Base-by-base conservation (phyloP, 805 yeast genomes). In the Ogataea saltuana region DNA sequence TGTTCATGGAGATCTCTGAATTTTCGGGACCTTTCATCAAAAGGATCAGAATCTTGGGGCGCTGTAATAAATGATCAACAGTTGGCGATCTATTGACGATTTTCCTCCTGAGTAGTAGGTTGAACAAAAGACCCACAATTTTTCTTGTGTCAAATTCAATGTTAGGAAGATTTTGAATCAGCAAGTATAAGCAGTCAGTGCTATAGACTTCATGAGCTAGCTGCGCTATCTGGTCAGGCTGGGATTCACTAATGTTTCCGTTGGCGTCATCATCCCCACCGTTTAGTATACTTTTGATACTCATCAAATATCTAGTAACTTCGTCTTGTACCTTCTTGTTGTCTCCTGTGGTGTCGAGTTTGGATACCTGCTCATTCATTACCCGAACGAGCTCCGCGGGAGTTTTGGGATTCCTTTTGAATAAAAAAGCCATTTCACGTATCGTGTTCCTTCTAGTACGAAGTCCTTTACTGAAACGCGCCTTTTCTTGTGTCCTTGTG, bases 81-180 rank as follows among this genome's bases (percentile, higher is more conserved):
- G 97, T 88, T 13, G 96, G 96, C 7, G 83, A 77, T 52, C 88
- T 76, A 53, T 72, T 77, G 32, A 88, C 91, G 28, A 81, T 78
- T 50, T 83, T 85, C 41, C 96, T 80, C 55, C 90, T 80, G 49
- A 93, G 73, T 31, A 95, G 72, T 4, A 88, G 81, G 49, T 82
- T 77, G 60, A 89, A 88, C 40, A 93, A 61, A 4, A 78, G 69
- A 4, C 80, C 74, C 12, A 88, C 91, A 54, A 87, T 93, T 56
- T 91, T 89, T 43, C 97, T 73, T 33, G 95, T 80, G 60, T 93
- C 98, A 65, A 93, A 90, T 50, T 88, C 97, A 43, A 93, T 72
- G 25, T 73, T 71, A n/a, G 68, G 68, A 43, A 93, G 68, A 55
- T 81, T 76, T 15, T 68, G 60, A 11, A 88, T 70, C 48, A 93